A percentile compares a stretch with the other conserved stretches of the same genome.
phyloP scores from a whole-genome alignment of 1,284 basidiomycete genomes.

The Chalciporus sp. region DNA sequence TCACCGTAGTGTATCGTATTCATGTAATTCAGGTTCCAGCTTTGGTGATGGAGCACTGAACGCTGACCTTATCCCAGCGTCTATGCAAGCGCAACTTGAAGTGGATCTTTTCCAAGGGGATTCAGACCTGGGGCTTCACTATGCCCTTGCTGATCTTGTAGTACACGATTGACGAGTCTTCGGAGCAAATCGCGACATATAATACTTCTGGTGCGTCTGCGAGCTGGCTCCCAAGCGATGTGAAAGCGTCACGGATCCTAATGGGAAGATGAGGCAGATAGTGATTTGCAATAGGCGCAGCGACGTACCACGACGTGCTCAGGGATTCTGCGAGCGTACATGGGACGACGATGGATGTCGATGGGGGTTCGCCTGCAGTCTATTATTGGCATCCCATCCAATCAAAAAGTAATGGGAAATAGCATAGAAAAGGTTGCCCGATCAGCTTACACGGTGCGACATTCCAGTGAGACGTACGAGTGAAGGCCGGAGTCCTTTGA shows the following conservation, averaged over 20 bases:
- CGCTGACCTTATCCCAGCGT: background rate
- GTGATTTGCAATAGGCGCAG: slow-evolving; percentile 25
- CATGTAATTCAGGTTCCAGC: background rate
- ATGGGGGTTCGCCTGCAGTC: slow-evolving; percentile 23
- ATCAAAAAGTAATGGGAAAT: slow-evolving; percentile 17
- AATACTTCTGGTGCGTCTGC: slow-evolving; percentile 44
- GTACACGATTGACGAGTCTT: slow-evolving; percentile 81
- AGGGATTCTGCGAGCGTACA: slow-evolving; percentile 67
- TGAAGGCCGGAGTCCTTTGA: slow-evolving; percentile 59
- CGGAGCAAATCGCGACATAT: slow-evolving; percentile 69
- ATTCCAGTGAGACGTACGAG: slow-evolving; percentile 42
- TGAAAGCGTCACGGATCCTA: slow-evolving; percentile 63
- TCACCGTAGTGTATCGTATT: background rate
- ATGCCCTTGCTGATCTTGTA: slow-evolving; percentile 78
- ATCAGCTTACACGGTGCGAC: background rate
- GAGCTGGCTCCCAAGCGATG: slow-evolving; percentile 39
- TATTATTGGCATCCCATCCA: slow-evolving; percentile 24
- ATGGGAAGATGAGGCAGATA: slow-evolving; percentile 18
- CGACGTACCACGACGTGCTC: slow-evolving; percentile 48
- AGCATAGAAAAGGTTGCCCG: background rate
- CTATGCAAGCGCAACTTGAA: background rate
- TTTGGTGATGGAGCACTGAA: background rate
- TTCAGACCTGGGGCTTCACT: slow-evolving; percentile 65
- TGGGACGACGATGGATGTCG: slow-evolving; percentile 58
- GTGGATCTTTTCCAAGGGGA: background rate